These are phyloP conservation scores for Saccharomyces hybrid DNA, from an alignment of 1,139 yeast species.

Conservation along the genomic window DNA sequence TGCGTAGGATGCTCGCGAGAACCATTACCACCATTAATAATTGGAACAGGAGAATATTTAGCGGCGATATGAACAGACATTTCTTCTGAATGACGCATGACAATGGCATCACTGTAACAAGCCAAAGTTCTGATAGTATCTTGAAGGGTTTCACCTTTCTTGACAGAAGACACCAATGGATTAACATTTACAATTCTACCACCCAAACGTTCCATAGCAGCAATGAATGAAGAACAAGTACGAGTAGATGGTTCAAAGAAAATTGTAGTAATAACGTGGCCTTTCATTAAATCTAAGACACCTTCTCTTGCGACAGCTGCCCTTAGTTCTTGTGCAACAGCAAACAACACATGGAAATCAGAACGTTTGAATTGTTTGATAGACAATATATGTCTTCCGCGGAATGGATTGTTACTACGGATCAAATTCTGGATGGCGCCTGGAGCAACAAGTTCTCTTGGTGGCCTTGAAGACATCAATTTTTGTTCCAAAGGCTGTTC, in stretches of 20 bases:
- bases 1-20: slow-evolving; percentile 98
- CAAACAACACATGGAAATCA: slow-evolving; percentile 85
- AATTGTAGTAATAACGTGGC: slow-evolving; percentile 88
- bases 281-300: slow-evolving; percentile 80
- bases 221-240: slow-evolving; percentile 92
- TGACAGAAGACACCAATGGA: slow-evolving; percentile 80
- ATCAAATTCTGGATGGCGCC: slow-evolving; percentile 69
- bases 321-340: slow-evolving; percentile 97
- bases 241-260: slow-evolving; percentile 98
- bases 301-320: slow-evolving; percentile 96
- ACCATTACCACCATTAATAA: slow-evolving; percentile 97
- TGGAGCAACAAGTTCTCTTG: slow-evolving; percentile 63
- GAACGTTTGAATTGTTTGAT: slow-evolving; percentile 81
- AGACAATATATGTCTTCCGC: slow-evolving; percentile 79
- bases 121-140: slow-evolving; percentile 94
- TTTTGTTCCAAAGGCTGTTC: slow-evolving; percentile 37
- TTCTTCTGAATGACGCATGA: slow-evolving; percentile 91
- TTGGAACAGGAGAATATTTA: slow-evolving; percentile 93
- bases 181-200: slow-evolving; percentile 91
- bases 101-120: slow-evolving; percentile 94
- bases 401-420: slow-evolving; percentile 78
- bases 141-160: slow-evolving; percentile 97
- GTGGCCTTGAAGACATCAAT: slow-evolving; percentile 69
- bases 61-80: slow-evolving; percentile 92
- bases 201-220: slow-evolving; percentile 99